These are phyloP conservation scores for Phytophthora melonis DNA, from an alignment of 352 stramenopile species.

Conservation along the genomic window DNA sequence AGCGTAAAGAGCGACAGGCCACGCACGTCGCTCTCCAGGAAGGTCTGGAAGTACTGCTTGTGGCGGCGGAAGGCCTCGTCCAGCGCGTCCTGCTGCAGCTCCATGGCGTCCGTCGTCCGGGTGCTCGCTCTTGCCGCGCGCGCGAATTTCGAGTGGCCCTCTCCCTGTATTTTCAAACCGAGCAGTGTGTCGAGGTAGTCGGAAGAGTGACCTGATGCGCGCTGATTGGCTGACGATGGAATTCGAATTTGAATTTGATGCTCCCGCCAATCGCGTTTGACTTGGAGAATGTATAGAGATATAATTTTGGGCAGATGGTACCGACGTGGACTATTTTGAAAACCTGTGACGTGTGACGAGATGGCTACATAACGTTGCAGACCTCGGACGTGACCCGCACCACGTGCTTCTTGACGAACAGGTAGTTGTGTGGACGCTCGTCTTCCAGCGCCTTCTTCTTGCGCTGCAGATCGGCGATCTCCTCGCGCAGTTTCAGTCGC, in stretches of 20 bases:
- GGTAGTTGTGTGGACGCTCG: conserved; percentile 76
- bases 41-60: conserved; percentile 91
- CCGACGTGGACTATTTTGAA: conserved; percentile 2
- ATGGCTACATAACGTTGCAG: conserved; percentile 70
- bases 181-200: background rate
- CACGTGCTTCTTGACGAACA: conserved; percentile 76
- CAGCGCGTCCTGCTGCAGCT: conserved; percentile 84
- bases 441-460: conserved; percentile 68
- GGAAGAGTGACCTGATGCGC: conserved; percentile 10
- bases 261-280: conserved; percentile 5
- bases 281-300: background rate
- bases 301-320: background rate
- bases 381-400: conserved; percentile 63
- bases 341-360: conserved; percentile 43
- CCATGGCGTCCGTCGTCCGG: conserved; percentile 48
- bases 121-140: conserved; percentile 25
- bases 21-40: conserved; percentile 81
- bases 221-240: conserved; percentile 12
- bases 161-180: conserved; percentile 24
- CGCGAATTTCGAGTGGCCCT: conserved; percentile 38
- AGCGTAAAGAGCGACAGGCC: background rate
- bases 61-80: conserved; percentile 88
- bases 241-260: conserved; percentile 32
- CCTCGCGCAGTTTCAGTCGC: conserved; percentile 69
- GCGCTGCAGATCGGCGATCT: conserved; percentile 66